Percentiles rank a stretch among this genome's conserved stretches.
Evolutionary conservation across 2,329 filamentous ascomycete genomes (phyloP).

Genomic region (Epicoccum nigrum): DNA sequence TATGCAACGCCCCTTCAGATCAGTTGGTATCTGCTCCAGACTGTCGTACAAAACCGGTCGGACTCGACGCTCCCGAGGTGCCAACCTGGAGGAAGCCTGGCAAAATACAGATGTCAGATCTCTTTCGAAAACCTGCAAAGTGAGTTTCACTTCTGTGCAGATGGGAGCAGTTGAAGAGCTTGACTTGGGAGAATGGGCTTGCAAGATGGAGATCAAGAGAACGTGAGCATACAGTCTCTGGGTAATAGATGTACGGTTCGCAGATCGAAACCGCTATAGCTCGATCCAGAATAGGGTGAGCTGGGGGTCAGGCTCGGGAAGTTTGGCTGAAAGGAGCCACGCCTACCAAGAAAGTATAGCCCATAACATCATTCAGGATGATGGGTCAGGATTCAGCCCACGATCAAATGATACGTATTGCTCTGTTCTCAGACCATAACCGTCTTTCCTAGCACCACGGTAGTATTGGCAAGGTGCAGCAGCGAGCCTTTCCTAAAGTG

Average conservation of each 20-base stretch:
- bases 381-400: conserved; percentile 55
- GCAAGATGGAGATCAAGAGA: conserved; percentile 29
- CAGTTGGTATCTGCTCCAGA: conserved; percentile 32
- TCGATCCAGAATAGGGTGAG: conserved; percentile 45
- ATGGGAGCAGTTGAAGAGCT: conserved; percentile 6
- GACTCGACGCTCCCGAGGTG: conserved; percentile 42
- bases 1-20: conserved; percentile 43
- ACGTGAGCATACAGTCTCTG: conserved; percentile 31
- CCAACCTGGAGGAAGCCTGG: conserved; percentile 34
- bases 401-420: conserved; percentile 50
- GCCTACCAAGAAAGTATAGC: conserved; percentile 46
- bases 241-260: conserved; percentile 43
- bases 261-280: conserved; percentile 39
- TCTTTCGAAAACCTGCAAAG: conserved; percentile 27
- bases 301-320: conserved; percentile 40
- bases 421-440: conserved; percentile 54
- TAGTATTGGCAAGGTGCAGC: conserved; percentile 57
- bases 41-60: conserved; percentile 42
- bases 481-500: conserved; percentile 51
- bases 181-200: conserved; percentile 1
- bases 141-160: conserved; percentile 3
- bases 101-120: conserved; percentile 30
- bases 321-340: conserved; percentile 50
- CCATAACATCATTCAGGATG: conserved; percentile 38
- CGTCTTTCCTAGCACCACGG: conserved; percentile 51